Evolutionary conservation across 768 basidiomycete genomes (phyloP).

Genomic region (Rhizopogon vinicolor): DNA sequence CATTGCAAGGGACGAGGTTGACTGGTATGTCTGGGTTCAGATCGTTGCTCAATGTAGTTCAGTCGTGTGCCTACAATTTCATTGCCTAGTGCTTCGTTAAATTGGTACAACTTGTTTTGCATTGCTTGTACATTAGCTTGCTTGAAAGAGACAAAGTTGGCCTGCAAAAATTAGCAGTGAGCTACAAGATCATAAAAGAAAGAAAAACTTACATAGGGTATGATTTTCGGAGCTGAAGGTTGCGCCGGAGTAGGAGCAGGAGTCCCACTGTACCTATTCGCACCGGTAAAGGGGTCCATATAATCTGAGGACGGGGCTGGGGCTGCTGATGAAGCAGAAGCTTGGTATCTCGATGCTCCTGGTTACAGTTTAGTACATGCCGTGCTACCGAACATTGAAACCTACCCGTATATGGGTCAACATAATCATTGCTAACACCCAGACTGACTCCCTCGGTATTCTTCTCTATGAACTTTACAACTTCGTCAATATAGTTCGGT

Average conservation of each 20-base stretch:
- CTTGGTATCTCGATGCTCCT: slow-evolving; percentile 65
- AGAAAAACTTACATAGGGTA: slow-evolving; percentile 43
- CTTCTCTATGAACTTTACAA: slow-evolving; percentile 91
- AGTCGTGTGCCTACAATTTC: slow-evolving; percentile 53
- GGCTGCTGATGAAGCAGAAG: slow-evolving; percentile 28
- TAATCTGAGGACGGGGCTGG: slow-evolving; percentile 32
- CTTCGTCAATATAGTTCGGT: slow-evolving; percentile 77
- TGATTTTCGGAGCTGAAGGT: slow-evolving; percentile 30
- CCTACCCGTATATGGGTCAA: slow-evolving; percentile 89
- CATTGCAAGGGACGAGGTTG: slow-evolving; percentile 67
- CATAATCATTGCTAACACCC: slow-evolving; percentile 54
- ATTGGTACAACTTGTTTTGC: slow-evolving; percentile 72
- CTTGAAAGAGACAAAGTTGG: slow-evolving; percentile 71
- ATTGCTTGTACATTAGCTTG: slow-evolving; percentile 79
- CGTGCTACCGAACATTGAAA: not conserved
- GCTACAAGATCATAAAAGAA: not conserved
- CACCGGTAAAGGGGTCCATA: slow-evolving; percentile 72
- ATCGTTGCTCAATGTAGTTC: not conserved
- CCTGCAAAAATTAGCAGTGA: slow-evolving; percentile 31
- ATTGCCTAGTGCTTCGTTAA: slow-evolving; percentile 60
- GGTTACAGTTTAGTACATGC: not conserved
- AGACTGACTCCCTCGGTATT: slow-evolving; percentile 79
- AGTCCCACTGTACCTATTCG: slow-evolving; percentile 52
- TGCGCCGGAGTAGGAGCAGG: slow-evolving; percentile 30
- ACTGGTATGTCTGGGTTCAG: slow-evolving; percentile 33